A percentile compares a stretch with the other conserved stretches of the same genome.
These are phyloP conservation scores for Cladophialophora chaetospira DNA, from an alignment of 2,329 filamentous ascomycete genomes.

Conservation along the genomic window DNA sequence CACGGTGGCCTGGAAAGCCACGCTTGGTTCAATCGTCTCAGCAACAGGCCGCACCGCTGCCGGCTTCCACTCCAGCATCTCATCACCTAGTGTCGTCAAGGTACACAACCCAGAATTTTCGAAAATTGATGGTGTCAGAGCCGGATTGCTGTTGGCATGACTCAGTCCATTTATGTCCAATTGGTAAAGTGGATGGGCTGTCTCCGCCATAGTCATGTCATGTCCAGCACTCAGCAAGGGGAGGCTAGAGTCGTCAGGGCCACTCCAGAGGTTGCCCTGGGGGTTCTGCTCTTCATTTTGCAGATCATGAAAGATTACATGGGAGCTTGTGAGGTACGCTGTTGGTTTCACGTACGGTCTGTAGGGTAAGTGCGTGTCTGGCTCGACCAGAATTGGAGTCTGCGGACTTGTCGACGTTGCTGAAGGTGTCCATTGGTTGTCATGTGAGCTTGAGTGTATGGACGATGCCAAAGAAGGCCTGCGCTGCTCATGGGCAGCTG, in stretches of 20 bases:
- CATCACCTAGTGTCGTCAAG: slow-evolving; percentile 12
- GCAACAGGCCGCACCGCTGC: slow-evolving; percentile 16
- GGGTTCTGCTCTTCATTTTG: slow-evolving; percentile 18
- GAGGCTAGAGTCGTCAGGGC: slow-evolving; percentile 4
- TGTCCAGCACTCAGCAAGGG: slow-evolving; percentile 7
- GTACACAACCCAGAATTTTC: not conserved
- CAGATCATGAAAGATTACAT: slow-evolving; percentile 16
- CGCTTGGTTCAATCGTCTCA: slow-evolving; percentile 32
- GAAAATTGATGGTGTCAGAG: slow-evolving; percentile 32
- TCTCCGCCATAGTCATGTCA: slow-evolving; percentile 9
- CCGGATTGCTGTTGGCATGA: slow-evolving; percentile 21
- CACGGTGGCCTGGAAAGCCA: slow-evolving; percentile 28
- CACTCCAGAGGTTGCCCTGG: slow-evolving; percentile 16
- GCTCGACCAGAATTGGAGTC: slow-evolving; percentile 21
- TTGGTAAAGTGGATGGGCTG: slow-evolving; percentile 6
- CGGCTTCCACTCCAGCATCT: slow-evolving; percentile 20
- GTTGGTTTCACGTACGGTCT: slow-evolving; percentile 22
- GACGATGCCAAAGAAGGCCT: slow-evolving; percentile 23
- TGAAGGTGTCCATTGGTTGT: slow-evolving; percentile 26
- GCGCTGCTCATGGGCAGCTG: slow-evolving; percentile 19
- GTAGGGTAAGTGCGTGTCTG: slow-evolving; percentile 9
- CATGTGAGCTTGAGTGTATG: slow-evolving; percentile 25
- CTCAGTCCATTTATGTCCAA: slow-evolving; percentile 2
- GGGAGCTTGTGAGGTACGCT: slow-evolving; percentile 14
- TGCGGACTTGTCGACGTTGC: slow-evolving; percentile 24